Base-by-base conservation (phyloP, 108 stramenopile species). In the Epithemia pelagica region DNA sequence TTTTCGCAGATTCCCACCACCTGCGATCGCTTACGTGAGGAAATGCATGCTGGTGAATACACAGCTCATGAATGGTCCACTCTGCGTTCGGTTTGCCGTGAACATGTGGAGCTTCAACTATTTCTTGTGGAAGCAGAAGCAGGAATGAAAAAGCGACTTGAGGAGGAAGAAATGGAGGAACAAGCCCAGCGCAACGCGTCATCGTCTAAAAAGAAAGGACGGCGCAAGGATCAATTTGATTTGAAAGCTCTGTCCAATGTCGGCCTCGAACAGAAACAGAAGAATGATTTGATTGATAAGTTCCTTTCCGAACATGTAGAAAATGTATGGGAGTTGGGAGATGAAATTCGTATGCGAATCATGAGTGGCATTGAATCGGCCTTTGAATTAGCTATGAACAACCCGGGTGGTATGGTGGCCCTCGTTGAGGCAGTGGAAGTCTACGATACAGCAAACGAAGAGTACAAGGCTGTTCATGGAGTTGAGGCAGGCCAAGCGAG, bases 281-380 rank as follows among this genome's bases (percentile, higher is more conserved):
- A 89, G 62, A 73, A 87, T 66, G 84, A 82, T 56, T 70, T 78
- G 32, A 86, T 94, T 2, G 92, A 94, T 66, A 66, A 72, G 37
- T 94, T 94, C 62, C 72, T 94, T 53, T 72, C 79, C n/a, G 81
- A 81, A 22, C 92, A 94, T 68, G 92, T 90, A 31, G 81, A 87
- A 66, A 94, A 94, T 78, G 92, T 94, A n/a, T 94, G 92, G 92
- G 92, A 94, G 55, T 74, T 94, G 65, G 92, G 92, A 7, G 89
- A 94, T 65, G 92, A 94, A 75, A 94, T 94, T 68, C 79, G 89
- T 30, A 72, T 89, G 78, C 67, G 92, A 0, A 85, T 94, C 61
- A 67, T 88, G 64, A 74, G 76, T 30, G 92, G 92, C 7, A 84
- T 94, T 58, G 92, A 83, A 52, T 71, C 79, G 10, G 86, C 92